Conservation (phyloP, 2,329 filamentous ascomycete genomes). For the Aspergillus pseudoviridinutans region DNA sequence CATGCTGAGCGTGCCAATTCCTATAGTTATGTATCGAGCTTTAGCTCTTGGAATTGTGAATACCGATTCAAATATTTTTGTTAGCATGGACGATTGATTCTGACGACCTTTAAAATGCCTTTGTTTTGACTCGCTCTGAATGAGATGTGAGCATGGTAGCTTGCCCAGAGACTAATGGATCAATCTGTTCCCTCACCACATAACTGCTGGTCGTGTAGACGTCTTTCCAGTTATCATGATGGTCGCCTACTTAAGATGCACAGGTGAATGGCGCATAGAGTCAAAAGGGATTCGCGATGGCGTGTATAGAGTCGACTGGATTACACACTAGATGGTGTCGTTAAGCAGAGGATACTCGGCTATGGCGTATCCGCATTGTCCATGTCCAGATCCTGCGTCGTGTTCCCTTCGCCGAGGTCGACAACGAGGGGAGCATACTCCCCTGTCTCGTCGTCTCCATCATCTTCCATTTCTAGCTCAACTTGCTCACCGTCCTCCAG, state of each 20-base stretch:
- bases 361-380: neutral
- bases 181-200: neutral
- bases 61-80: neutral
- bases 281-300: neutral
- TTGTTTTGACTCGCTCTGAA: neutral
- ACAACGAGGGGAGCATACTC: constrained; percentile 63
- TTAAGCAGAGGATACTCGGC: neutral
- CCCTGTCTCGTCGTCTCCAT: constrained; percentile 61
- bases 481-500: constrained; percentile 62
- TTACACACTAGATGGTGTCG: neutral
- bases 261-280: too few species aligned
- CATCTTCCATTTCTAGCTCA: constrained; percentile 56
- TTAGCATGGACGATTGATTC: neutral
- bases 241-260: neutral
- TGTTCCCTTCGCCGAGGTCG: constrained; percentile 36
- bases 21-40: neutral
- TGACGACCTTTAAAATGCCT: neutral
- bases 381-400: neutral
- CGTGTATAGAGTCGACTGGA: neutral
- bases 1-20: neutral
- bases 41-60: neutral
- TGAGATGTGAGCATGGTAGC: neutral
- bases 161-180: neutral
- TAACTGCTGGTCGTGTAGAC: neutral
- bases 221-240: neutral